phyloP scores from a whole-genome alignment of 2,329 filamentous ascomycete genomes.

The Epichloe coenophiala region DNA sequence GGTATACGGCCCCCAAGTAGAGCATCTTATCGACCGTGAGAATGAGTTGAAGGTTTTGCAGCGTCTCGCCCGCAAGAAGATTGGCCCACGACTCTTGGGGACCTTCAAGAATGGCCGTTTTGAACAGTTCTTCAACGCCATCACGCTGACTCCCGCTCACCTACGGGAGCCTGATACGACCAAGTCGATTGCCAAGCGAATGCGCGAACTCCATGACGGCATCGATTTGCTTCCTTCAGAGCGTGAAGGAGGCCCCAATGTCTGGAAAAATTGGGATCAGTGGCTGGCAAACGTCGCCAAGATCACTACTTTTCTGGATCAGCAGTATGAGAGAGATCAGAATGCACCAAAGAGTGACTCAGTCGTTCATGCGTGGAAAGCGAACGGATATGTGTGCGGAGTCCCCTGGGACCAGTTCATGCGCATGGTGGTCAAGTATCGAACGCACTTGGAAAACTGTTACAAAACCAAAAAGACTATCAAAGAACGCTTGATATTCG shows the following conservation, averaged over 20 bases:
- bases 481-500: constrained; percentile 70
- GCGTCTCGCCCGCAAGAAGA: constrained; percentile 79
- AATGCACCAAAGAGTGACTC: constrained; percentile 13
- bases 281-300: constrained; percentile 60
- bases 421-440: constrained; percentile 61
- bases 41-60: constrained; percentile 77
- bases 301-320: constrained; percentile 42
- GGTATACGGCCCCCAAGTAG: constrained; percentile 88
- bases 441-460: constrained; percentile 54
- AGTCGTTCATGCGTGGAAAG: constrained; percentile 44
- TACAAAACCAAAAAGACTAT: constrained; percentile 57
- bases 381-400: constrained; percentile 66
- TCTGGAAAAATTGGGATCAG: constrained; percentile 90
- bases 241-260: constrained; percentile 61
- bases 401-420: constrained; percentile 72
- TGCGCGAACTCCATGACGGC: constrained; percentile 90
- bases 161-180: constrained; percentile 72
- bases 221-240: constrained; percentile 75
- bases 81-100: constrained; percentile 79
- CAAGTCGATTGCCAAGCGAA: constrained; percentile 88
- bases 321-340: constrained; percentile 38
- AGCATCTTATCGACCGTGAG: constrained; percentile 89
- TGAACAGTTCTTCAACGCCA: constrained; percentile 83
- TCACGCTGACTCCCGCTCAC: constrained; percentile 62
- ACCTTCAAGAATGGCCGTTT: constrained; percentile 93